These are phyloP conservation scores for Thermochaetoides dissita DNA, from an alignment of 2,329 filamentous ascomycete species.

Conservation along the genomic window DNA sequence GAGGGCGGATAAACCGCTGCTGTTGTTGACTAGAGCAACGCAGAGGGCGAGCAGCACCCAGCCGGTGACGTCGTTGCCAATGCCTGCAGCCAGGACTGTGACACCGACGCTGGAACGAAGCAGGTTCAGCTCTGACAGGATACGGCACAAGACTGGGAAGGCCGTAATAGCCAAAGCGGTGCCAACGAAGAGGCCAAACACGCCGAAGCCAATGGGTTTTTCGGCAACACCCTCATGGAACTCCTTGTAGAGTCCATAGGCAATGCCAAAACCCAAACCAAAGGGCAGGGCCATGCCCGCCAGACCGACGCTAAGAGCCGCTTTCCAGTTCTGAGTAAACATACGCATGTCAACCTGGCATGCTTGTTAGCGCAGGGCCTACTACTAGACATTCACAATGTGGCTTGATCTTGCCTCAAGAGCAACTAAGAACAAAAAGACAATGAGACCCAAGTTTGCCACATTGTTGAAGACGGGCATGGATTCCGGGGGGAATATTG, in stretches of 20 bases:
- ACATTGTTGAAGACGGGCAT: slow-evolving; percentile 64
- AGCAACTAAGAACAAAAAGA: slow-evolving; percentile 80
- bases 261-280: slow-evolving; percentile 64
- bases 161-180: slow-evolving; percentile 88
- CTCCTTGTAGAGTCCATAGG: slow-evolving; percentile 65
- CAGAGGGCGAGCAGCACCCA: slow-evolving; percentile 91
- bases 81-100: slow-evolving; percentile 77
- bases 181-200: slow-evolving; percentile 64
- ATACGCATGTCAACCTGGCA: slow-evolving; percentile 66
- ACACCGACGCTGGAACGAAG: slow-evolving; percentile 72
- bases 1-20: slow-evolving; percentile 65
- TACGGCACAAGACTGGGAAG: slow-evolving; percentile 84
- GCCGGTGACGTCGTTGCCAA: slow-evolving; percentile 81
- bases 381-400: neutral
- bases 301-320: slow-evolving; percentile 63
- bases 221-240: slow-evolving; percentile 31
- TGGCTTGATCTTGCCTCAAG: slow-evolving; percentile 38
- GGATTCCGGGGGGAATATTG: slow-evolving; percentile 64
- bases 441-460: slow-evolving; percentile 68
- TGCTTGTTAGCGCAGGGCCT: slow-evolving; percentile 38
- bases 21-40: slow-evolving; percentile 82
- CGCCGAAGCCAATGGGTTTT: slow-evolving; percentile 31
- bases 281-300: slow-evolving; percentile 75
- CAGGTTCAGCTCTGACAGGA: slow-evolving; percentile 79
- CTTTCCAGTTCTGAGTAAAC: slow-evolving; percentile 64